These are phyloP conservation scores for Globisporangium paroecandrum DNA, from an alignment of 352 stramenopile genomes.

Conservation along the genomic window DNA sequence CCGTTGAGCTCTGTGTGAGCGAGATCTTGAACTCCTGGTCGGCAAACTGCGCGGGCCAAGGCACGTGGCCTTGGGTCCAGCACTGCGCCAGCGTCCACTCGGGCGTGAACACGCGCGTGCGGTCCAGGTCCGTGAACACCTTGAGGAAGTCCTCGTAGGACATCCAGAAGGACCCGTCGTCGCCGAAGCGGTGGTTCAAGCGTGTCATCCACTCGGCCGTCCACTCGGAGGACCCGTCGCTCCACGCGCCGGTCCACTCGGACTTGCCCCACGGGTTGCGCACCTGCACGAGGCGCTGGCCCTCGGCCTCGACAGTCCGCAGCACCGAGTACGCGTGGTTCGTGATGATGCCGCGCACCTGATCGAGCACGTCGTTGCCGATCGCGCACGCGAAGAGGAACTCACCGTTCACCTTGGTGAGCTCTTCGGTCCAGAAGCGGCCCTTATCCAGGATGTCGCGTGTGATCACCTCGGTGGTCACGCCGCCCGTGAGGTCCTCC, in stretches of 20 bases:
- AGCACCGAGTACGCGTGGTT: slow-evolving; percentile 62
- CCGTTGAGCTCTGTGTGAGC: slow-evolving; percentile 21
- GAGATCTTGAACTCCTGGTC: slow-evolving; percentile 31
- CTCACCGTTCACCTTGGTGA: slow-evolving; percentile 36
- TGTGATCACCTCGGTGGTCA: slow-evolving; percentile 33
- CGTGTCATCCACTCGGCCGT: slow-evolving; percentile 39
- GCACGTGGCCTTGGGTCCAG: slow-evolving; percentile 30
- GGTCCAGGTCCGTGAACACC: slow-evolving; percentile 31
- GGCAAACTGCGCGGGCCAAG: slow-evolving; percentile 28
- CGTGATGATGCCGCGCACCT: slow-evolving; percentile 34
- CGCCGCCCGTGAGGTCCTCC: slow-evolving; percentile 40
- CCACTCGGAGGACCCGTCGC: slow-evolving; percentile 45
- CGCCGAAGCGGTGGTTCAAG: slow-evolving; percentile 36
- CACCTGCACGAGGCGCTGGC: slow-evolving; percentile 31
- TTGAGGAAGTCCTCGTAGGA: slow-evolving; percentile 39
- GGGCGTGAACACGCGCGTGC: slow-evolving; percentile 36
- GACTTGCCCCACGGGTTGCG: slow-evolving; percentile 58
- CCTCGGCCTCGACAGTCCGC: slow-evolving; percentile 33
- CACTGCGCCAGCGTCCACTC: slow-evolving; percentile 35
- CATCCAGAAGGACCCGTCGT: slow-evolving; percentile 73
- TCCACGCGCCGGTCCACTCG: slow-evolving; percentile 53
- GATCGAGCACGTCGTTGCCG: slow-evolving; percentile 8
- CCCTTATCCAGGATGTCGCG: slow-evolving; percentile 36
- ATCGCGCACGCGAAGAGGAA: slow-evolving; percentile 36
- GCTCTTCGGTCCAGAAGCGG: slow-evolving; percentile 34